Evolutionary conservation across 1,284 basidiomycete species (phyloP).

Genomic region (Puccinia polysora): DNA sequence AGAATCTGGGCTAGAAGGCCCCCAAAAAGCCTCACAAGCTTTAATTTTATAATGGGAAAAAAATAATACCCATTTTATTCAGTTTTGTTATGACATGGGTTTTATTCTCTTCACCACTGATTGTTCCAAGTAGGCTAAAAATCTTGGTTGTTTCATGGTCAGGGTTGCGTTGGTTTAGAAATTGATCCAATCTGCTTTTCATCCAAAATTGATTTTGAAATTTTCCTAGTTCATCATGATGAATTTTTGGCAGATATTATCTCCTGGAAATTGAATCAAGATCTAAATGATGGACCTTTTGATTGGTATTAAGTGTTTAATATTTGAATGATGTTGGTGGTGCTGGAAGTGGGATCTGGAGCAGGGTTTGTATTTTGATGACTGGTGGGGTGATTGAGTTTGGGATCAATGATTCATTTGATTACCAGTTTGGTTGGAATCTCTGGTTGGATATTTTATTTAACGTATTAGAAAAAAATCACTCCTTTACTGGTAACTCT

Average conservation of each 20-base stretch:
- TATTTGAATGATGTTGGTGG: conserved; percentile 26
- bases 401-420: too few species aligned
- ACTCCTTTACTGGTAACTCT: too few species aligned
- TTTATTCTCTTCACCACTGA: conserved; percentile 21
- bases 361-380: too few species aligned
- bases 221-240: neutral
- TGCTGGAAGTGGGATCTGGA: conserved; percentile 1
- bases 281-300: conserved; percentile 15
- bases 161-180: neutral
- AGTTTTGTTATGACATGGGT: too few species aligned
- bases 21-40: too few species aligned
- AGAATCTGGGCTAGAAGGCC: too few species aligned
- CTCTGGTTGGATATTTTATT: too few species aligned
- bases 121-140: conserved; percentile 25
- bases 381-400: too few species aligned
- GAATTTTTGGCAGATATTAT: conserved; percentile 28
- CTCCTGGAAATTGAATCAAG: conserved; percentile 30
- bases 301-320: neutral
- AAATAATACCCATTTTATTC: conserved; percentile 1
- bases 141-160: neutral
- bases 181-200: too few species aligned
- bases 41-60: neutral
- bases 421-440: too few species aligned
- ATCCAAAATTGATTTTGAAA: conserved; percentile 1
- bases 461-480: too few species aligned